Conservation (phyloP, 2,329 filamentous ascomycete genomes). For the Exophiala sideris region DNA sequence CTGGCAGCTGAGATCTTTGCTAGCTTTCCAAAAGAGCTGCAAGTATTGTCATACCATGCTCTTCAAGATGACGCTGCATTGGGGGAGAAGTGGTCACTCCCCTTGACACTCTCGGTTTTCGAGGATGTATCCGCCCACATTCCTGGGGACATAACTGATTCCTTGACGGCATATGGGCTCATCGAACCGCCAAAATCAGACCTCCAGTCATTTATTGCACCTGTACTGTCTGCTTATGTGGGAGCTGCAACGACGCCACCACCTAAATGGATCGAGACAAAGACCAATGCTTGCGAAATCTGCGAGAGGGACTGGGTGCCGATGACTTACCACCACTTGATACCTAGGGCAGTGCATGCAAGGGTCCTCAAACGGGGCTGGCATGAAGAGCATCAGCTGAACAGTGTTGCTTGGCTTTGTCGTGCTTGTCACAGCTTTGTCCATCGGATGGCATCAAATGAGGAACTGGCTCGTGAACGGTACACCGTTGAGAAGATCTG, state of each 20-base stretch:
- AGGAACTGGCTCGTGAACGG: slow-evolving; percentile 70
- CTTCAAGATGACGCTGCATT: slow-evolving; percentile 52
- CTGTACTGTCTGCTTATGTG: slow-evolving; percentile 63
- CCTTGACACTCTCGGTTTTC: slow-evolving; percentile 52
- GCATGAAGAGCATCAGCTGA: slow-evolving; percentile 70
- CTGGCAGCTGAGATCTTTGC: slow-evolving; percentile 67
- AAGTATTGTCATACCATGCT: slow-evolving; percentile 58
- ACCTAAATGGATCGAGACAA: slow-evolving; percentile 59
- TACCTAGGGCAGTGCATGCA: slow-evolving; percentile 72
- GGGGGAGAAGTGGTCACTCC: slow-evolving; percentile 55
- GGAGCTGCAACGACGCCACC: slow-evolving; percentile 57
- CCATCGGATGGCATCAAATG: slow-evolving; percentile 70
- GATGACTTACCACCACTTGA: slow-evolving; percentile 80
- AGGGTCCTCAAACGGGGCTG: slow-evolving; percentile 75
- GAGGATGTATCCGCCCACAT: slow-evolving; percentile 53
- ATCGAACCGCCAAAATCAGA: slow-evolving; percentile 46
- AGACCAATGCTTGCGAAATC: slow-evolving; percentile 65
- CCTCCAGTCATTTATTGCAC: slow-evolving; percentile 57
- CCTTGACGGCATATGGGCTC: slow-evolving; percentile 64
- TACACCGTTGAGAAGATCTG: slow-evolving; percentile 70
- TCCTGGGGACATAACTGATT: slow-evolving; percentile 62
- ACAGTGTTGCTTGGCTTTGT: slow-evolving; percentile 83
- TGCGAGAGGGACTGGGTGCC: slow-evolving; percentile 72
- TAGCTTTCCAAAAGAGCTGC: slow-evolving; percentile 59
- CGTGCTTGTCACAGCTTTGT: slow-evolving; percentile 80